These are phyloP conservation scores for Poteriospumella lacustris DNA, from an alignment of 108 stramenopile species.

Conservation along the genomic window DNA sequence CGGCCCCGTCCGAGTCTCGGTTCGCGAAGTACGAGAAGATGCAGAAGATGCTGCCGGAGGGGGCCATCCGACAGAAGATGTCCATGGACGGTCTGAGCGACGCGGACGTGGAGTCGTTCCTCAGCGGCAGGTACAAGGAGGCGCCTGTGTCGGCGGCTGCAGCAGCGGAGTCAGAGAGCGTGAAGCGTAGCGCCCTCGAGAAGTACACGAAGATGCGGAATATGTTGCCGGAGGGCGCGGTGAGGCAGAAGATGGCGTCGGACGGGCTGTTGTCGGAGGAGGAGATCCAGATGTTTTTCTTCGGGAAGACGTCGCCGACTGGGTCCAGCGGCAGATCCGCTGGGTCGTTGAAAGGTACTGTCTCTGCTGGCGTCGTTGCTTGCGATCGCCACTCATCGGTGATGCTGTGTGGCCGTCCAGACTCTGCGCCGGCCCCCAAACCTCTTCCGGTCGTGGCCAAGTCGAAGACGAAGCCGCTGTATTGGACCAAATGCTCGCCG, in stretches of 20 bases:
- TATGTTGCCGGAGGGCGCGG: background rate
- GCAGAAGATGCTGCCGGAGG: constrained; percentile 3
- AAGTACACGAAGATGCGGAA: background rate
- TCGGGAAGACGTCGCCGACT: background rate
- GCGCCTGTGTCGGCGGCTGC: background rate
- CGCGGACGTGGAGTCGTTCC: background rate
- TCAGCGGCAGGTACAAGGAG: background rate
- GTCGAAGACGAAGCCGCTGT: background rate
- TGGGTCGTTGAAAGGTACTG: background rate
- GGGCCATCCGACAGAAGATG: constrained; percentile 10
- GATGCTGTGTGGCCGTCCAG: background rate
- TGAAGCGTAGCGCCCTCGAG: background rate
- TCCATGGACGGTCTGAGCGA: background rate
- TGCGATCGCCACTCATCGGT: background rate
- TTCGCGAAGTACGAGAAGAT: constrained; percentile 1
- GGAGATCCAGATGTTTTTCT: background rate
- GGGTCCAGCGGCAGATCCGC: background rate
- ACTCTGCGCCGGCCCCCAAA: background rate
- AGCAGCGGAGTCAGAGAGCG: background rate
- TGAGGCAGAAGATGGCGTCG: background rate
- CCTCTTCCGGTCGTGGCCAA: background rate
- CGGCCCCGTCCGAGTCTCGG: background rate
- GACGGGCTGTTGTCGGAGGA: background rate
- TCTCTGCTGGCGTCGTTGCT: background rate
- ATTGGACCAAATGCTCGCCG: background rate